A percentile compares a stretch with the other conserved stretches of the same genome.
phyloP scores from a whole-genome alignment of 1,284 basidiomycete genomes.

The Puccinia horiana region DNA sequence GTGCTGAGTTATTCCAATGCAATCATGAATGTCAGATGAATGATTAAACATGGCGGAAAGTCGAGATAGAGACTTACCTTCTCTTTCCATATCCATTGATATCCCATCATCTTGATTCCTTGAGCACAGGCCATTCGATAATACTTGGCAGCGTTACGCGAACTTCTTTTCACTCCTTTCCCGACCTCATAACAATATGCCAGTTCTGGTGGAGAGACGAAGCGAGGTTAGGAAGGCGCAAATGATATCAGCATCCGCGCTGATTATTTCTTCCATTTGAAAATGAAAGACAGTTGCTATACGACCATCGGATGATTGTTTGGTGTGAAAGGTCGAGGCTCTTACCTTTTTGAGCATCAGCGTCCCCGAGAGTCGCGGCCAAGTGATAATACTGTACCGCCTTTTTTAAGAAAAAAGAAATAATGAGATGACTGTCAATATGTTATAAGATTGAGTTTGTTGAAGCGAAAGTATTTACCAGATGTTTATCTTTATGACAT shows the following conservation, averaged over 20 bases:
- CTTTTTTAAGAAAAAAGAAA: neutral
- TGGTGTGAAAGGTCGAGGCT: neutral
- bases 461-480: neutral
- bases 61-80: conserved; percentile 32
- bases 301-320: neutral
- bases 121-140: conserved; percentile 46
- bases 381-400: conserved; percentile 45
- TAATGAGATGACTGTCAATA: neutral
- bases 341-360: conserved; percentile 48
- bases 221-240: neutral
- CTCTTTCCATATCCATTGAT: conserved; percentile 50
- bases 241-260: neutral
- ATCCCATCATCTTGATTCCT: conserved; percentile 48
- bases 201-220: conserved; percentile 27
- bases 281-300: neutral
- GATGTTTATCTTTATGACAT: conserved; percentile 30
- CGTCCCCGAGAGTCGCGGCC: conserved; percentile 39
- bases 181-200: conserved; percentile 44
- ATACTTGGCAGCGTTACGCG: conserved; percentile 38
- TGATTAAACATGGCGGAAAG: neutral
- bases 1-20: neutral
- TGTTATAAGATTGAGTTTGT: neutral
- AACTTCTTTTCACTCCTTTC: conserved; percentile 32
- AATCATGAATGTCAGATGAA: neutral
- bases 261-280: neutral